Conservation (phyloP, 768 basidiomycete species). For the Naganishia antarctica region DNA sequence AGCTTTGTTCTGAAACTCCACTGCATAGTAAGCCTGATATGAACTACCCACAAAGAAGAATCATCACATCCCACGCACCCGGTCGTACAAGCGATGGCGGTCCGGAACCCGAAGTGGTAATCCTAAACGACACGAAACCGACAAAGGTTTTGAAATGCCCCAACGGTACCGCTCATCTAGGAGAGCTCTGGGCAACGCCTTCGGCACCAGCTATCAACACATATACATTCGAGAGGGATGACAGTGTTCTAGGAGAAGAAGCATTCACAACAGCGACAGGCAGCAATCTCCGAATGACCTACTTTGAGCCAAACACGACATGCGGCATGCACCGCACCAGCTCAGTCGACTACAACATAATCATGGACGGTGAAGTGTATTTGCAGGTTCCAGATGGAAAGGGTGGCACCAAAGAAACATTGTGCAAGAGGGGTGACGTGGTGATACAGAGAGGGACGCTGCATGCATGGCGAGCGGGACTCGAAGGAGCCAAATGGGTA, state of each 20-base stretch:
- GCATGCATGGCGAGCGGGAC: slow-evolving; percentile 44
- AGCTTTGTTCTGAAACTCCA: too few species aligned
- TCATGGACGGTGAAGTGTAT: slow-evolving; percentile 34
- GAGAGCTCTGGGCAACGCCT: slow-evolving; percentile 11
- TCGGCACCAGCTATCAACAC: slow-evolving; percentile 8
- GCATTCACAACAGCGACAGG: slow-evolving; percentile 26
- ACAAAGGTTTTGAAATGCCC: slow-evolving; percentile 12
- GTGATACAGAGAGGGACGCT: slow-evolving; percentile 48
- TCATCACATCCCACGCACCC: slow-evolving; percentile 8
- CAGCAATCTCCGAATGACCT: slow-evolving; percentile 41
- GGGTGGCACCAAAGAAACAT: slow-evolving; percentile 33
- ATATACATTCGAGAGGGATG: slow-evolving; percentile 7
- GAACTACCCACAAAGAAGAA: slow-evolving; percentile 7
- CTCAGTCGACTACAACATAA: slow-evolving; percentile 47
- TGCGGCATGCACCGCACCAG: slow-evolving; percentile 42
- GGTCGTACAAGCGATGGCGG: neutral
- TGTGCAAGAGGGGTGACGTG: slow-evolving; percentile 40
- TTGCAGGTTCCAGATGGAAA: slow-evolving; percentile 35
- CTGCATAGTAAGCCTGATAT: too few species aligned
- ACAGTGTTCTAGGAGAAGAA: slow-evolving; percentile 2
- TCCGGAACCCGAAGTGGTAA: neutral
- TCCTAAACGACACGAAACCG: slow-evolving; percentile 2
- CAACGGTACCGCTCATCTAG: slow-evolving; percentile 1
- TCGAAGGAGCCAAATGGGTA: slow-evolving; percentile 42
- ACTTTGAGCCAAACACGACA: slow-evolving; percentile 35